Percentiles rank a stretch among this genome's conserved stretches.
Conservation (phyloP, 139 green algal species). For the Volvox reticuliferus region DNA sequence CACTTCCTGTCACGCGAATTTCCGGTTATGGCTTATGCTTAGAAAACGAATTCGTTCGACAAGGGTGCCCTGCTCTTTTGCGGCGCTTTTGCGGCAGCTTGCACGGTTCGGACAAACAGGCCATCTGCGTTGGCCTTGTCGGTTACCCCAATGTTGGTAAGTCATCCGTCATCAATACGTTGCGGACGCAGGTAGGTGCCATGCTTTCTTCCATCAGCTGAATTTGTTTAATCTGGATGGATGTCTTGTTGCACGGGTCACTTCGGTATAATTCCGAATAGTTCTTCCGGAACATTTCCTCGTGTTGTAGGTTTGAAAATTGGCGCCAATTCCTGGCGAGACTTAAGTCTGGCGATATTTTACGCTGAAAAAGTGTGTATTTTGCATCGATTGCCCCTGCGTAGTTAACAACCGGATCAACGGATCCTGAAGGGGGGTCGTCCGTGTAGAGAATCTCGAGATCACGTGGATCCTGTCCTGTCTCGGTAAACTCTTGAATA, state of each 20-base stretch:
- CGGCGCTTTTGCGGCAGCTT: constrained; percentile 87
- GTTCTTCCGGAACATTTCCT: no score
- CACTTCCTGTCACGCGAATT: constrained; percentile 91
- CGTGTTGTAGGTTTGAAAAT: constrained; percentile 93
- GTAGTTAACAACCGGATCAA: constrained; percentile 94
- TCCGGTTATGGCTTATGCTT: constrained; percentile 96
- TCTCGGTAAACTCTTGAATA: constrained; percentile 89
- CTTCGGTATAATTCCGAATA: no score
- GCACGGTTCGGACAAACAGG: constrained; percentile 93
- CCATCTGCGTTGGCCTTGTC: constrained; percentile 97
- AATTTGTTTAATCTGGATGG: no score
- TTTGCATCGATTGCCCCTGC: constrained; percentile 99
- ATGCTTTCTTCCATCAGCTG: no score
- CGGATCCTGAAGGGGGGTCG: constrained; percentile 97
- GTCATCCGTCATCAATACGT: constrained; percentile 98
- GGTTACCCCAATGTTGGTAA: constrained; percentile 99
- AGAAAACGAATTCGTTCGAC: constrained; percentile 97
- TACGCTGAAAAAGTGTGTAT: constrained; percentile 99
- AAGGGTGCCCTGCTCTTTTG: constrained; percentile 95
- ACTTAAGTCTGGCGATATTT: constrained; percentile 99
- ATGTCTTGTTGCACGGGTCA: no score
- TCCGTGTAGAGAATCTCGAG: constrained; percentile 94
- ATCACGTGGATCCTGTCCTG: constrained; percentile 86
- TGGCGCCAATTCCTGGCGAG: constrained; percentile 95
- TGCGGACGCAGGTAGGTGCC: constrained; percentile 93